Evolutionary conservation across 352 stramenopile genomes (phyloP).

Genomic region (Globisporangium nodosum): DNA sequence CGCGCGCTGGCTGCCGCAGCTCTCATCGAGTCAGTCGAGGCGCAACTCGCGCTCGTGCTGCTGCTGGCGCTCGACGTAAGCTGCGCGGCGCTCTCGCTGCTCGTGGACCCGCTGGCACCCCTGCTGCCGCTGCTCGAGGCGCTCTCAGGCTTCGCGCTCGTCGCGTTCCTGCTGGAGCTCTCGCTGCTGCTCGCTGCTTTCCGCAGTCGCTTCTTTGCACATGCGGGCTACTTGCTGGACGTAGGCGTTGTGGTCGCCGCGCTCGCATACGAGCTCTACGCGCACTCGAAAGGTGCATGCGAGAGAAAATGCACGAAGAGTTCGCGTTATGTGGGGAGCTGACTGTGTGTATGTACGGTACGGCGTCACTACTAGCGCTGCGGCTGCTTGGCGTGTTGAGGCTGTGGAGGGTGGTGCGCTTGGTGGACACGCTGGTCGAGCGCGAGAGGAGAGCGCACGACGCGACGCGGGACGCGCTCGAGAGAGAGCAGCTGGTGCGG

Average conservation of each 20-base stretch:
- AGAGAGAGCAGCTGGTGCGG: constrained; percentile 41
- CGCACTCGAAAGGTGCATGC: constrained; percentile 44
- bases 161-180: constrained; percentile 60
- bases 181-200: constrained; percentile 36
- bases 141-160: constrained; percentile 51
- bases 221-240: constrained; percentile 60
- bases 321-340: background rate
- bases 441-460: constrained; percentile 39
- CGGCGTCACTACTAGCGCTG: constrained; percentile 15
- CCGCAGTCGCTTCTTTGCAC: constrained; percentile 38
- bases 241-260: constrained; percentile 22
- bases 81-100: constrained; percentile 27
- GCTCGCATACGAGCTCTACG: constrained; percentile 38
- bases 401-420: constrained; percentile 52
- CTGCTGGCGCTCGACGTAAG: constrained; percentile 46
- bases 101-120: constrained; percentile 15
- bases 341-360: background rate
- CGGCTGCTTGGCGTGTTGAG: constrained; percentile 48
- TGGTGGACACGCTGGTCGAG: constrained; percentile 46
- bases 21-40: constrained; percentile 52
- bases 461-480: constrained; percentile 26
- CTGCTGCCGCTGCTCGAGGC: constrained; percentile 34
- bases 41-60: constrained; percentile 41
- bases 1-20: constrained; percentile 11
- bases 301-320: too few species aligned